Conservation (phyloP, 2,329 filamentous ascomycete genomes). For the Aureobasidium sp. region DNA sequence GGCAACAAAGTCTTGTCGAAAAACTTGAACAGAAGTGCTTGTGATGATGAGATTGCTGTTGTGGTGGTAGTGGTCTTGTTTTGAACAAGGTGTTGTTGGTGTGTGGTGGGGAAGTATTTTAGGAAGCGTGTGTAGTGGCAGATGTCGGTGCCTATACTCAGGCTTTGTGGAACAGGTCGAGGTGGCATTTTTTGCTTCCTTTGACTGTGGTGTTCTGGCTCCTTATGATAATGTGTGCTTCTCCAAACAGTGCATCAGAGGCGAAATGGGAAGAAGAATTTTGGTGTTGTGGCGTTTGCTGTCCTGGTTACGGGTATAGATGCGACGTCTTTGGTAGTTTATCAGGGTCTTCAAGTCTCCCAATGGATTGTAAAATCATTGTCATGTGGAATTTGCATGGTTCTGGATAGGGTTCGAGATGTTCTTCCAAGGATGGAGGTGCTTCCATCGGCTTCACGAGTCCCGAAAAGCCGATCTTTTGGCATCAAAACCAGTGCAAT, state of each 20-base stretch:
- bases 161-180: conserved; percentile 52
- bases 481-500: background rate
- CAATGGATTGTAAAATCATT: background rate
- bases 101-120: conserved; percentile 15
- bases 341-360: background rate
- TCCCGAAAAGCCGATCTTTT: background rate
- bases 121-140: conserved; percentile 60
- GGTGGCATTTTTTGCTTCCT: conserved; percentile 27
- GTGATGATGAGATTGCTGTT: background rate
- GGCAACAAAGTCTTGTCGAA: conserved; percentile 5
- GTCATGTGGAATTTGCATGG: background rate
- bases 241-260: too few species aligned
- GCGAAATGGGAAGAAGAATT: background rate
- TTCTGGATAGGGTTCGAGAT: background rate
- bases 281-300: background rate
- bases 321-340: background rate
- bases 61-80: background rate
- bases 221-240: background rate
- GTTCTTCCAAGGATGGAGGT: background rate
- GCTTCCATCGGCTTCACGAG: background rate
- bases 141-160: conserved; percentile 71
- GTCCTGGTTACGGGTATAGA: background rate
- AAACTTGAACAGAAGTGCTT: background rate
- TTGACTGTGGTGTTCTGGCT: background rate
- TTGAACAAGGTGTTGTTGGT: background rate